Base-by-base conservation (phyloP, 495 filamentous ascomycete species). In the Penicillium simplicissimum region DNA sequence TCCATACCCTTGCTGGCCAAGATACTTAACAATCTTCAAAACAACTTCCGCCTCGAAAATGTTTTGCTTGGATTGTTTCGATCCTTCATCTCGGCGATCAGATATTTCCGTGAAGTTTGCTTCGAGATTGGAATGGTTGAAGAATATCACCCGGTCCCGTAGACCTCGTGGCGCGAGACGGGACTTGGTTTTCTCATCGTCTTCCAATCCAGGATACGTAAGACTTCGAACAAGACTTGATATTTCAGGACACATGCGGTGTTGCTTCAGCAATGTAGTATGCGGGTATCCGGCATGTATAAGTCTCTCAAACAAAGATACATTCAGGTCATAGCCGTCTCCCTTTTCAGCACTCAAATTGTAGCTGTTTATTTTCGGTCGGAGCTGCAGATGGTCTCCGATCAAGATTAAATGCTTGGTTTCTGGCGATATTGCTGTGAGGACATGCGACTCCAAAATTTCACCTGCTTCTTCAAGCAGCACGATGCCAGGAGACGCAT, bases 391-490 rank as follows among this genome's bases (percentile, higher is more conserved):
- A 63, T 93, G 89, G 61, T 95, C 91, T 3, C 91, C 91, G 37
- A 93, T 93, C 11, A 93, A 70, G 8, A 91, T 77, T 3, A 91
- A 65, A 35, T 93, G 88, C 63, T 90, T 83, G 11, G 87, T 88
- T 0, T 80, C 70, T 0, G 83, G 71, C 0, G 75, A 69, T 28
- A 95, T 65, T 0, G 88, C 84, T 0, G 89, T 87, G 0, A 93
- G 69, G 37, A 92, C 77, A 65, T 93, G 87, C 23, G 79, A 82
- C 66, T 95, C 90, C 1, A 93, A 71, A 25, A 93, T 89, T 64
- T 95, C 90, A 8, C 90, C 90, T 4, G 90, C 90, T 65, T 95
- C 91, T 67, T 95, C 90, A 0, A 92, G 82, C 0, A 94, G 65
- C 0, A 76, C 55, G 21, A 75, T 66, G 1, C 62, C 69, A 3